Evolutionary conservation across 139 green algal species (phyloP), one percentile per base, ranked within the genome.

Genomic region (Desmodesmus armatus): DNA sequence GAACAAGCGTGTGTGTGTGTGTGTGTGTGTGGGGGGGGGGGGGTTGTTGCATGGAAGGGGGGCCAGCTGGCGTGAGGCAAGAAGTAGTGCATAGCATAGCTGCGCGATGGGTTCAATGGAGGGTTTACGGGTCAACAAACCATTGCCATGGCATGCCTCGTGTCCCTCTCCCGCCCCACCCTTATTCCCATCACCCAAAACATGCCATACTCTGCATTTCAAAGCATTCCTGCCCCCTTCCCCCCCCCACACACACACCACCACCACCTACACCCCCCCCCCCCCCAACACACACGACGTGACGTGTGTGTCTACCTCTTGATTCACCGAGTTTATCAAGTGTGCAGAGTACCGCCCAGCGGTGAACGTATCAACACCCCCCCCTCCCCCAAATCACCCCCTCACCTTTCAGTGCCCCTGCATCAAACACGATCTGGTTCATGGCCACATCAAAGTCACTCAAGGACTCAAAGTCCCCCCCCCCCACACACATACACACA

Each of bases 381-480:
- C 41, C 35, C 21, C 65, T 2, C 0, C 29, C 31, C 9, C 65
- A 25, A 29, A n/a, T 74, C n/a, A 17, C 2, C n/a, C 65, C 21
- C n/a, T 62, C 15, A 90, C 93, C 92, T 15, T 72, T 51, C 40
- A 97, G 86, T 27, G 95, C 87, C 77, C 92, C 91, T 5, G 87
- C 88, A 6, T 94, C 87, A 15, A 93, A 65, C 41, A 94, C 92
- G 31, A 89, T 80, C 0, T 75, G 55, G 33, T 96, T 96, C 92
- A 96, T 96, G 5, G 75, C 47, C 19, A 85, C 75, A 82, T 98
- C 95, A 90, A 98, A 98, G 37, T 93, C 89, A 0, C 91, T 94
- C 62, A 96, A 77, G 4, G 83, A 43, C 33, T 92, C 85, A 27
- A 95, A 47, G 33, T 17, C n/a, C n/a, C n/a, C n/a, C n/a, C n/a